Base-by-base conservation (phyloP, 2,329 filamentous ascomycete genomes). In the Escovopsis sp. region DNA sequence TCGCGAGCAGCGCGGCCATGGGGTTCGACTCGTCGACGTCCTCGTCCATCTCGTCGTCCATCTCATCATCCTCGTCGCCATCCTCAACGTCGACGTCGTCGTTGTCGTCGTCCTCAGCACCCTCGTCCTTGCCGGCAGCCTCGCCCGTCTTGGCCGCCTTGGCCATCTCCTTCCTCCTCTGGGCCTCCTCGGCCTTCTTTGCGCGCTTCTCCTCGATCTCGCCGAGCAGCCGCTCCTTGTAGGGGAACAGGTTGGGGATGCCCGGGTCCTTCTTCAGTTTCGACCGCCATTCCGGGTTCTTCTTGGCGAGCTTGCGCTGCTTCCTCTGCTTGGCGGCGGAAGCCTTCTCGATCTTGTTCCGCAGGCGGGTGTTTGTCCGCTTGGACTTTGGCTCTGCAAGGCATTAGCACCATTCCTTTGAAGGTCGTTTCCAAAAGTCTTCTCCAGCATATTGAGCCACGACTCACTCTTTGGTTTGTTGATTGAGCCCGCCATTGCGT, bases 211-310 rank as follows among this genome's bases (percentile, higher is more conserved):
- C 85, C 66, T 98, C 91, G 53, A 98, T 93, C 64, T 98, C 87
- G 45, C 88, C 79, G 32, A 98, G 74, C 26, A 98, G 75, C 70
- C 83, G 88, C 62, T 95, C 88, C 69, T 98, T 98, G 72, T 91
- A 95, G 1, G 91, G 91, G 67, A 95, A 98, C 33, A 95, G 67
- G 59, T 96, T 98, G 35, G 91, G 91, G 48, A 98, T 95, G 39
- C 91, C 91, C 23, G 89, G 91, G 56, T 98, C 91, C 69, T 96
- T 98, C 76, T 95, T 96, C 52, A 94, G 61, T 62, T 87, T 85
- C 46, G 86, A 88, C 53, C 84, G 79, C 87, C 91, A 96, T 85
- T 94, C 79, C 32, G 91, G 89, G 62, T 95, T 94, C 77, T 94
- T 87, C 70, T 94, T 96, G 43, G 83, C 86, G 44, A 79, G 71